A percentile compares a stretch with the other conserved stretches of the same genome.
Conservation (phyloP, 2,329 filamentous ascomycete genomes). For the Tolypocladium pustulatum region DNA sequence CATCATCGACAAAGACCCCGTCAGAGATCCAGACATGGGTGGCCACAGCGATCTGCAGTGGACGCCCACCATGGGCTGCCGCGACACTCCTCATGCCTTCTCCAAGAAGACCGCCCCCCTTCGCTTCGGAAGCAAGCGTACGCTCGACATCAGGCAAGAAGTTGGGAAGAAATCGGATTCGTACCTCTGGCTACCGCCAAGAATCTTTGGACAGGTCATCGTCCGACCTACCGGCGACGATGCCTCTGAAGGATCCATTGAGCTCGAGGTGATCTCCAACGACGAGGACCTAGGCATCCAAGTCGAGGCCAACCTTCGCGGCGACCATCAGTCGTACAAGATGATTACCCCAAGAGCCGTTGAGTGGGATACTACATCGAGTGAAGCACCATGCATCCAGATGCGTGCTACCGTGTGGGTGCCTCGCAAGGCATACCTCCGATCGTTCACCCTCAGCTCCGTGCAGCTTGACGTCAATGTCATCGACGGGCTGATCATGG, state of each 20-base stretch:
- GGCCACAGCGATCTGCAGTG: constrained; percentile 13
- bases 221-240: constrained; percentile 25
- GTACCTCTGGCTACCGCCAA: constrained; percentile 18
- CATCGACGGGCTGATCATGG: constrained; percentile 27
- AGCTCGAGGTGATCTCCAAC: constrained; percentile 35
- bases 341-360: constrained; percentile 27
- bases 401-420: constrained; percentile 36
- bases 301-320: constrained; percentile 22
- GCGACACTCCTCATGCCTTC: constrained; percentile 11
- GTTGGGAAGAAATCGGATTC: constrained; percentile 10
- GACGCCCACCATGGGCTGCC: constrained; percentile 15
- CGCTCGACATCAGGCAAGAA: constrained; percentile 30
- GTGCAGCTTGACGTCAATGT: constrained; percentile 30
- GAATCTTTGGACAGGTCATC: constrained; percentile 33
- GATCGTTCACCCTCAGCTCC: constrained; percentile 23
- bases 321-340: constrained; percentile 24
- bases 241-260: constrained; percentile 24
- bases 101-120: constrained; percentile 11
- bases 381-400: constrained; percentile 32
- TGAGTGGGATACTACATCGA: constrained; percentile 16
- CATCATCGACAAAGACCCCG: constrained; percentile 12
- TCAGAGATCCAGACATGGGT: constrained; percentile 11
- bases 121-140: constrained; percentile 22
- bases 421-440: constrained; percentile 27
- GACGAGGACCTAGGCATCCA: constrained; percentile 26